phyloP scores from a whole-genome alignment of 208 protist species.

The Acanthamoeba royreba region DNA sequence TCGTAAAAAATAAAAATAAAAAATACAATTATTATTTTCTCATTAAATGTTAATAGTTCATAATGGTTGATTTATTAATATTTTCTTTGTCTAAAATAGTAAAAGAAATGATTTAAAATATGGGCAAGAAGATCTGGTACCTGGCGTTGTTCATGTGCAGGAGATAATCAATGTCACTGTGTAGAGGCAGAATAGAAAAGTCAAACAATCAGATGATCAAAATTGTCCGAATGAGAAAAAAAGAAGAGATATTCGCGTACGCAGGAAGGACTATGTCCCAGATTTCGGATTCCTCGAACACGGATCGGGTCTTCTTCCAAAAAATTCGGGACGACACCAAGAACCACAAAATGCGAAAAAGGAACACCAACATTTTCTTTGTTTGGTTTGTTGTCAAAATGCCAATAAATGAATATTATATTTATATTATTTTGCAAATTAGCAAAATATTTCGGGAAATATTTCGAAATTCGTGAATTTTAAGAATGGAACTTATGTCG shows the following conservation, averaged over 20 bases:
- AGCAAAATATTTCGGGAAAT: no score
- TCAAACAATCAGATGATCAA: not conserved
- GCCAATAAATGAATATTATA: not conserved
- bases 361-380: slow-evolving; percentile 6
- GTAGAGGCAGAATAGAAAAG: not conserved
- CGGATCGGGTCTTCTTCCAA: not conserved
- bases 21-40: not conserved
- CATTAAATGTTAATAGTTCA: no score
- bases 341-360: not conserved
- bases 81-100: no score
- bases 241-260: not conserved
- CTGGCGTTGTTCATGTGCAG: slow-evolving; percentile 13
- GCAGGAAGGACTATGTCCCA: not conserved
- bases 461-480: no score
- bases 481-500: no score
- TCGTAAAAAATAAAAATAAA: not conserved
- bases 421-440: not conserved
- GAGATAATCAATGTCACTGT: slow-evolving; percentile 7
- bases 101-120: not conserved
- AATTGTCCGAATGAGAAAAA: not conserved
- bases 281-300: not conserved
- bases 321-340: not conserved
- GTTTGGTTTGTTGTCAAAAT: not conserved
- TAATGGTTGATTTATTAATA: no score
- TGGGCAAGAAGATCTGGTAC: not conserved